Percentiles rank a stretch among this genome's conserved stretches.
phyloP scores from a whole-genome alignment of 2,329 filamentous ascomycete species.

The Aulographum hederae region DNA sequence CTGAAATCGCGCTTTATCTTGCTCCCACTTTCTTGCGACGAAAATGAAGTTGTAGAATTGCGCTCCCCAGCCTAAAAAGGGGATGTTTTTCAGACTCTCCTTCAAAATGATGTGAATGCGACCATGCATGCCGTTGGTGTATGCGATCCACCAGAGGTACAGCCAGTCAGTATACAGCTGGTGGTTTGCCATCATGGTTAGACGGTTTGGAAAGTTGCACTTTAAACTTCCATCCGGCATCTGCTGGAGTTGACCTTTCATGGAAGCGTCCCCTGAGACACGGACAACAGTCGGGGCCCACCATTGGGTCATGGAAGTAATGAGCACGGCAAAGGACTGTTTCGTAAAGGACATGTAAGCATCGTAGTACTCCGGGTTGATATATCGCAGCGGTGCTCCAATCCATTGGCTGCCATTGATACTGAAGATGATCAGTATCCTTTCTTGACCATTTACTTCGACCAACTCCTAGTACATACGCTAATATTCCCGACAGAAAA shows the following conservation, averaged over 20 bases:
- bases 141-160: constrained; percentile 88
- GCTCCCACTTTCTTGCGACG: constrained; percentile 74
- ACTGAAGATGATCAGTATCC: no score
- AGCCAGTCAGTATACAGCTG: constrained; percentile 83
- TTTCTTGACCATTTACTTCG: no score
- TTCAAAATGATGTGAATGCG: constrained; percentile 84
- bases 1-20: constrained; percentile 58
- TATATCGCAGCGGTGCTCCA: constrained; percentile 55
- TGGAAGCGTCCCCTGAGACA: constrained; percentile 67
- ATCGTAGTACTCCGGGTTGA: constrained; percentile 64
- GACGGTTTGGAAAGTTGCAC: constrained; percentile 62
- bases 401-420: no score
- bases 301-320: constrained; percentile 66
- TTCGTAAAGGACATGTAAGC: constrained; percentile 79
- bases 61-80: constrained; percentile 63
- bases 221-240: constrained; percentile 55
- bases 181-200: constrained; percentile 76
- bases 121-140: constrained; percentile 67
- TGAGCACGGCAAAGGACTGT: constrained; percentile 60
- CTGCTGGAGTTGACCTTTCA: constrained; percentile 54
- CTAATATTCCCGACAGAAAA: constrained; percentile 29
- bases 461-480: constrained; percentile 20
- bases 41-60: constrained; percentile 84
- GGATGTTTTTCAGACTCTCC: constrained; percentile 67
- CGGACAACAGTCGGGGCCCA: constrained; percentile 73